A percentile compares a stretch with the other conserved stretches of the same genome.
phyloP scores from a whole-genome alignment of 2,329 filamentous ascomycete species.

The Phialophora macrospora region DNA sequence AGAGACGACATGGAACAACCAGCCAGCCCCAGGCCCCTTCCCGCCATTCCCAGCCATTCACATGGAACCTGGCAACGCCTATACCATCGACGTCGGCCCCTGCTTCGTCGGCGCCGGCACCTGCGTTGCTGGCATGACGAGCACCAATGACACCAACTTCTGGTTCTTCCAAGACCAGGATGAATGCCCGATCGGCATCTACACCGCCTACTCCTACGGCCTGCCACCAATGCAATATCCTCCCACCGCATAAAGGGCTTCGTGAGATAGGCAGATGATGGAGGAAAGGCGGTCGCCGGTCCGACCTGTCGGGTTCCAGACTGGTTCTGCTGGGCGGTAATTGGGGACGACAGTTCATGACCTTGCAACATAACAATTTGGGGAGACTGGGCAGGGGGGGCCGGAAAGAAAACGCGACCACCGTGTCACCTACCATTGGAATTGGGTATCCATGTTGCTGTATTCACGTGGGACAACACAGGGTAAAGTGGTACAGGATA shows the following conservation, averaged over 20 bases:
- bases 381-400: background rate
- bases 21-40: constrained; percentile 53
- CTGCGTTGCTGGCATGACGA: constrained; percentile 45
- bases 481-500: background rate
- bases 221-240: constrained; percentile 26
- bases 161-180: constrained; percentile 70
- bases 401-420: background rate
- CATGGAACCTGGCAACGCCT: constrained; percentile 60
- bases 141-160: constrained; percentile 57
- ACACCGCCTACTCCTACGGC: constrained; percentile 38
- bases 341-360: constrained; percentile 1
- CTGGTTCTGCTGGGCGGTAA: background rate
- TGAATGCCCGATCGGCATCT: constrained; percentile 40
- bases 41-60: constrained; percentile 47
- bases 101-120: constrained; percentile 40
- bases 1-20: constrained; percentile 60
- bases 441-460: background rate
- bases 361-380: background rate
- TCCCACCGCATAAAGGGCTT: constrained; percentile 3
- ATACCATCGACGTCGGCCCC: constrained; percentile 50
- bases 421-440: background rate
- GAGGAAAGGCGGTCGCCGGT: background rate
- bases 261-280: background rate
- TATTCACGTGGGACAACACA: background rate
- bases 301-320: background rate